Evolutionary conservation across 176 grass and related monocot species (phyloP).

Genomic region (Poa pratensis): DNA sequence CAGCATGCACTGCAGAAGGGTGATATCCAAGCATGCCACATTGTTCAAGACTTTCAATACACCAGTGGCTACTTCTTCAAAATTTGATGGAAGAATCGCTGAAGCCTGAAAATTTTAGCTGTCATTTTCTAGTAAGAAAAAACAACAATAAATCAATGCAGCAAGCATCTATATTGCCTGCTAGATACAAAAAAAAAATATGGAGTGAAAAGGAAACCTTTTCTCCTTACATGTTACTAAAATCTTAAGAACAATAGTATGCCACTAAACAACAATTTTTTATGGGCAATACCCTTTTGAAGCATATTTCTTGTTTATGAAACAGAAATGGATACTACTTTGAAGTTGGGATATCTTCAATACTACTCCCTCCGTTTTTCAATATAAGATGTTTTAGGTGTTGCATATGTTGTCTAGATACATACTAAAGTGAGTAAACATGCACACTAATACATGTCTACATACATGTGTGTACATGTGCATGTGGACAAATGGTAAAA

Average conservation of each 20-base stretch:
- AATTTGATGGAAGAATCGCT: slow-evolving; percentile 94
- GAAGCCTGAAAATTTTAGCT: slow-evolving; percentile 62
- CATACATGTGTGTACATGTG: no score
- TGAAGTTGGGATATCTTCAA: not conserved
- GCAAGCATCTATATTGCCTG: slow-evolving; percentile 24
- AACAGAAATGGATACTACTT: slow-evolving; percentile 38
- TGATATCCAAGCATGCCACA: slow-evolving; percentile 82
- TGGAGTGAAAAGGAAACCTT: not conserved
- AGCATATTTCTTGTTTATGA: slow-evolving; percentile 3
- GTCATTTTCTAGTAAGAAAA: slow-evolving; percentile 40
- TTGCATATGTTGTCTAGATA: no score
- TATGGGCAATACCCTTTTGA: not conserved
- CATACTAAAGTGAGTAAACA: no score
- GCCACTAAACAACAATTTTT: not conserved
- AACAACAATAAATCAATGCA: slow-evolving; percentile 13
- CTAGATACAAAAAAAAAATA: slow-evolving; percentile 6
- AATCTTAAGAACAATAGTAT: slow-evolving; percentile 21
- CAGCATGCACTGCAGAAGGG: slow-evolving; percentile 94
- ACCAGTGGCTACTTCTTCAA: slow-evolving; percentile 98
- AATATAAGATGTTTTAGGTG: no score
- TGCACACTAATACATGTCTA: no score
- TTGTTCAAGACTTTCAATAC: slow-evolving; percentile 99
- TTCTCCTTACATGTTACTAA: slow-evolving; percentile 24
- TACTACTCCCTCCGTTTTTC: no score
- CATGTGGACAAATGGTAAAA: no score